Evolutionary conservation across 805 yeast genomes (phyloP).

Genomic region (Wickerhamomyces silvicola): DNA sequence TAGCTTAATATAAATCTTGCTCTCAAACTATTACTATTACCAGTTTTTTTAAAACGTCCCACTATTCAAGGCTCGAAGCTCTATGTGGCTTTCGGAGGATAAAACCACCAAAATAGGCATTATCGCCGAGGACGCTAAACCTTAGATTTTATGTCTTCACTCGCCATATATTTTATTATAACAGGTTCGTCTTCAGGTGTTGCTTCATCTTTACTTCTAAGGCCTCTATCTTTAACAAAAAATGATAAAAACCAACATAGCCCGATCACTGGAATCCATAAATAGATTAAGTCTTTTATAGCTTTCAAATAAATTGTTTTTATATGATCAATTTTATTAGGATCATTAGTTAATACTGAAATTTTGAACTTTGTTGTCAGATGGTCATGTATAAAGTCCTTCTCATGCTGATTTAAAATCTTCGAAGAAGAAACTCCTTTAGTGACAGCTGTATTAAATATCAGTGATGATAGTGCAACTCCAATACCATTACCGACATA

Average conservation of each 20-base stretch:
- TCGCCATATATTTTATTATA: no score
- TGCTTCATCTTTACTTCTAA: constrained; percentile 5
- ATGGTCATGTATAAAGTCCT: constrained; percentile 1
- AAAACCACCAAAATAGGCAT: no score
- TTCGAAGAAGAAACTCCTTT: not conserved
- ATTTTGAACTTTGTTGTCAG: constrained; percentile 1
- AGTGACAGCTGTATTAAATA: constrained; percentile 2
- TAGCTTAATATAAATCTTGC: no score
- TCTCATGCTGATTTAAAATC: not conserved
- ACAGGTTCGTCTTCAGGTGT: no score
- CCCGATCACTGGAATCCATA: constrained; percentile 5
- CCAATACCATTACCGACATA: constrained; percentile 6
- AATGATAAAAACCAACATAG: constrained; percentile 5
- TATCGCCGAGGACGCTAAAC: no score
- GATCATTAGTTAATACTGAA: not conserved
- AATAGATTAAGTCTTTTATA: constrained; percentile 2
- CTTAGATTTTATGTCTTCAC: no score
- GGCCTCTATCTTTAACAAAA: constrained; percentile 4
- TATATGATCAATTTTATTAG: not conserved
- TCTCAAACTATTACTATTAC: no score
- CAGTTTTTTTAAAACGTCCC: no score
- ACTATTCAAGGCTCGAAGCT: no score
- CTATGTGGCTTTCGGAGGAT: no score
- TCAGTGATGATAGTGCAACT: constrained; percentile 5
- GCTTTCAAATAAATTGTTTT: constrained; percentile 1